A percentile compares a stretch with the other conserved stretches of the same genome.
phyloP scores from a whole-genome alignment of 2,329 filamentous ascomycete genomes.

The Aureobasidium sp. region DNA sequence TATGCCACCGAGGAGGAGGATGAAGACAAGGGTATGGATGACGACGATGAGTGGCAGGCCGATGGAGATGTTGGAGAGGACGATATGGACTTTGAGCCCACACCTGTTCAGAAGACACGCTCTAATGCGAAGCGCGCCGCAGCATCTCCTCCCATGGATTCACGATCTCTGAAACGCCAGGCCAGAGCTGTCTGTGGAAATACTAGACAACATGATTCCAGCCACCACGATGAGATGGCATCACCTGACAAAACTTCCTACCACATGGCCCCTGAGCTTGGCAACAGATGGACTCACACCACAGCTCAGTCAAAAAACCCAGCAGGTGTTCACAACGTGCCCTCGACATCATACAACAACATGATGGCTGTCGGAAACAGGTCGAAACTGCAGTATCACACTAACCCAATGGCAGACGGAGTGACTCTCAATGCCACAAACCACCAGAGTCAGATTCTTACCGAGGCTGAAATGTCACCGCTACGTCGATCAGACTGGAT shows the following conservation, averaged over 20 bases:
- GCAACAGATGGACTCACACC: conserved; percentile 21
- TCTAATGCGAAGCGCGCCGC: conserved; percentile 22
- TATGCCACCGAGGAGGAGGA: conserved; percentile 18
- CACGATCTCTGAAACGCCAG: neutral
- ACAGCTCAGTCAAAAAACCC: neutral
- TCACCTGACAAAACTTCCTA: neutral
- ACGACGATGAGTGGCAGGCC: conserved; percentile 14
- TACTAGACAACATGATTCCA: neutral
- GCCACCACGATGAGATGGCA: too few relatives aligned
- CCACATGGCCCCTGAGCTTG: neutral
- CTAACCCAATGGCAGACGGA: neutral
- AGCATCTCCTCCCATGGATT: neutral
- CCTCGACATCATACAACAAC: conserved; percentile 41
- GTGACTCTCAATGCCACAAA: neutral
- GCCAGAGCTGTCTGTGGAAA: neutral
- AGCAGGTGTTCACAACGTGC: neutral
- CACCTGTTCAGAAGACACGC: conserved; percentile 20
- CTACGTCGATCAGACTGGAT: conserved; percentile 45
- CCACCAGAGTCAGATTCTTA: too few relatives aligned
- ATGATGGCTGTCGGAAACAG: neutral
- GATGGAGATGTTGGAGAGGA: conserved; percentile 14
- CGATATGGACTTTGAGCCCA: neutral
- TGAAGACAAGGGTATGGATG: conserved; percentile 11
- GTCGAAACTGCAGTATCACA: neutral
- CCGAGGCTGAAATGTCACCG: neutral